phyloP scores from a whole-genome alignment of 1,284 basidiomycete species.

The Ceratobasidium sp. region DNA sequence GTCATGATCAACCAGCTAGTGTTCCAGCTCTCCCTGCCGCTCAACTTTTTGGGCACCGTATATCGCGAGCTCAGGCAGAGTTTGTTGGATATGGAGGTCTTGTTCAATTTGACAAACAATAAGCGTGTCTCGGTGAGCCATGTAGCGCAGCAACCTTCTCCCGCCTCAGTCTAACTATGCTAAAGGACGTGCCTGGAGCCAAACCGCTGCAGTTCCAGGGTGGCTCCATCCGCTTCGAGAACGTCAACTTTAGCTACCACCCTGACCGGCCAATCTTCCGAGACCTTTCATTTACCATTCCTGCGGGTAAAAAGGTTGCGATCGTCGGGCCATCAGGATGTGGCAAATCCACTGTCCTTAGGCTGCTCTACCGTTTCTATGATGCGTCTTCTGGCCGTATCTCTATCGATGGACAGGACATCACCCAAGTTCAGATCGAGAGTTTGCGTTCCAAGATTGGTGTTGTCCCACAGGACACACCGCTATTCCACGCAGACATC shows the following conservation, averaged over 20 bases:
- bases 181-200: slow-evolving; percentile 71
- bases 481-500: slow-evolving; percentile 94
- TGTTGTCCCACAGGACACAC: slow-evolving; percentile 97
- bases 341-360: slow-evolving; percentile 97
- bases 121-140: slow-evolving; percentile 70
- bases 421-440: slow-evolving; percentile 74
- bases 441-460: slow-evolving; percentile 81
- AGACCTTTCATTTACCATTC: slow-evolving; percentile 88
- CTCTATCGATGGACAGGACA: slow-evolving; percentile 85
- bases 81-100: slow-evolving; percentile 93
- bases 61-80: slow-evolving; percentile 97
- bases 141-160: neutral
- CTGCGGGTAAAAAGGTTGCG: slow-evolving; percentile 94
- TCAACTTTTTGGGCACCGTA: slow-evolving; percentile 96
- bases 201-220: slow-evolving; percentile 74
- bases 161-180: slow-evolving; percentile 12
- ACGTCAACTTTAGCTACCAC: slow-evolving; percentile 92
- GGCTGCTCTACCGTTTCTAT: slow-evolving; percentile 94
- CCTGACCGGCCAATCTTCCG: slow-evolving; percentile 89
- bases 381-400: slow-evolving; percentile 83
- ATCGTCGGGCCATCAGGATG: slow-evolving; percentile 97
- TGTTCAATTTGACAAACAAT: slow-evolving; percentile 90
- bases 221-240: slow-evolving; percentile 90
- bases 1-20: slow-evolving; percentile 99
- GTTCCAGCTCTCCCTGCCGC: slow-evolving; percentile 93